Evolutionary conservation across 345 rosid species (phyloP).

Genomic region (Arabidopsis suecica): DNA sequence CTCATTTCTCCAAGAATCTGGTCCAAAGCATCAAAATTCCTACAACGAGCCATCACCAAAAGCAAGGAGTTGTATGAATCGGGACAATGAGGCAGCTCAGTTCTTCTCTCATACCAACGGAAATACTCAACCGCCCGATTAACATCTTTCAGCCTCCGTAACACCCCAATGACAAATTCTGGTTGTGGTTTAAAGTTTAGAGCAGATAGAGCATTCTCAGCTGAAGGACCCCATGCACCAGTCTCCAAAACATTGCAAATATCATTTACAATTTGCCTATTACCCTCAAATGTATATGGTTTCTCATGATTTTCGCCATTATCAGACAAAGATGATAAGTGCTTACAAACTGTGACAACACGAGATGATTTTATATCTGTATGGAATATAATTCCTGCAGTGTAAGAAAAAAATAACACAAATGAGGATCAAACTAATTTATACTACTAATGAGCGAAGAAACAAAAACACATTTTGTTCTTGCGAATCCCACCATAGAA

Average conservation of each 20-base stretch:
- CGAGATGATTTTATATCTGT: conserved; percentile 31
- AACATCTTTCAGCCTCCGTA: conserved; percentile 69
- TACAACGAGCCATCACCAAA: conserved; percentile 66
- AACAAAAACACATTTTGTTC: not conserved
- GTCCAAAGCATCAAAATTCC: conserved; percentile 63
- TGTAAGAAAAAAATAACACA: conserved; percentile 26
- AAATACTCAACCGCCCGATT: conserved; percentile 66
- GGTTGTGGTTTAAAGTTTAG: conserved; percentile 59
- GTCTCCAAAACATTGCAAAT: conserved; percentile 64
- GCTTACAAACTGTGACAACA: conserved; percentile 39
- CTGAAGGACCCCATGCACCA: conserved; percentile 73
- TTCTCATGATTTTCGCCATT: conserved; percentile 47
- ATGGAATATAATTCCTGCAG: conserved; percentile 48
- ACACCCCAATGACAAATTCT: conserved; percentile 67
- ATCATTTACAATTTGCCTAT: conserved; percentile 51
- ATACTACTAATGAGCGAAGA: not conserved
- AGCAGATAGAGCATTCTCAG: conserved; percentile 62
- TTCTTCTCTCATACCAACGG: conserved; percentile 76
- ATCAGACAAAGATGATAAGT: conserved; percentile 48
- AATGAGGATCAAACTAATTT: conserved; percentile 1
- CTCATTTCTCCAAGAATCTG: conserved; percentile 87
- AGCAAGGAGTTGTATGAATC: conserved; percentile 88
- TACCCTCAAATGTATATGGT: conserved; percentile 46
- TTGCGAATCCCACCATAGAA: conserved; percentile 3
- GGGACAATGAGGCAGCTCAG: conserved; percentile 60